Conservation (phyloP, 176 grass and related monocot genomes). For the Oryza rufipogon region DNA sequence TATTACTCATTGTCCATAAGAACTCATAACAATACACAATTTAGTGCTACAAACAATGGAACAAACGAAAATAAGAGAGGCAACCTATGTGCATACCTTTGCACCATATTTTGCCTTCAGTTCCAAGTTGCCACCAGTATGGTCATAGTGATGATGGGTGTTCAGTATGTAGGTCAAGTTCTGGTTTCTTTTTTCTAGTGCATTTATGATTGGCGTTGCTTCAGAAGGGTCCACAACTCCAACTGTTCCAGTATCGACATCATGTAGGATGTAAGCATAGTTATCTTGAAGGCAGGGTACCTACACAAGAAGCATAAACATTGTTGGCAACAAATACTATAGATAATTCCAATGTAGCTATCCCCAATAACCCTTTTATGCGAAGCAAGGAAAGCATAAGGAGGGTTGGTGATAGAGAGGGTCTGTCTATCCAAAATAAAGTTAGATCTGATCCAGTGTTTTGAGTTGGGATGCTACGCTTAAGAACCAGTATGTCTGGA, state of each 20-base stretch:
- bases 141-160: conserved; percentile 97
- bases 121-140: conserved; percentile 98
- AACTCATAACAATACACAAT: conserved; percentile 23
- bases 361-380: background rate
- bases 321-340: conserved; percentile 21
- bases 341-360: conserved; percentile 1
- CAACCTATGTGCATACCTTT: conserved; percentile 59
- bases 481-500: background rate
- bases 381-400: background rate
- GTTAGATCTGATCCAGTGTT: background rate
- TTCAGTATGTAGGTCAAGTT: conserved; percentile 99
- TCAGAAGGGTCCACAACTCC: conserved; percentile 98
- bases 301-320: conserved; percentile 40
- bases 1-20: background rate
- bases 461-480: background rate
- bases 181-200: conserved; percentile 86
- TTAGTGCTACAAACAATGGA: conserved; percentile 16
- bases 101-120: conserved; percentile 97
- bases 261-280: conserved; percentile 96
- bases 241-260: conserved; percentile 92
- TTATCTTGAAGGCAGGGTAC: conserved; percentile 98
- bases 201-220: conserved; percentile 86
- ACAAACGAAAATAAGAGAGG: conserved; percentile 11
- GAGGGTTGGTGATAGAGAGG: background rate
- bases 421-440: background rate